phyloP scores from a whole-genome alignment of 352 stramenopile genomes.

The Saprolegnia parasitica region DNA sequence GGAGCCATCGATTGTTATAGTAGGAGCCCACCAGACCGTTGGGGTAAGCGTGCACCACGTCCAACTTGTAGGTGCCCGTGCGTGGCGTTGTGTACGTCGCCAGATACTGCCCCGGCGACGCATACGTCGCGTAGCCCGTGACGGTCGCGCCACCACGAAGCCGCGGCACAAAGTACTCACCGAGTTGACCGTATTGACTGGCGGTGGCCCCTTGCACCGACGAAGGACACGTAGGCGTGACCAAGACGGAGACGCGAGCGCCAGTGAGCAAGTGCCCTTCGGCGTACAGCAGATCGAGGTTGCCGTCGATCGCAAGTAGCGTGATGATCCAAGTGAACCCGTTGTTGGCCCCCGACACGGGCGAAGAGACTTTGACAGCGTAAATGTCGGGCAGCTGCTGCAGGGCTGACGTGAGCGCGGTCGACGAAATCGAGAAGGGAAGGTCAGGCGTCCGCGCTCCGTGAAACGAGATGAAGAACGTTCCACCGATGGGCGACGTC shows the following conservation, averaged over 20 bases:
- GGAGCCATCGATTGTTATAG: conserved; percentile 95
- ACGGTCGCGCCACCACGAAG: conserved; percentile 49
- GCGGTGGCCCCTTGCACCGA: conserved; percentile 37
- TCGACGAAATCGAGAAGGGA: conserved; percentile 49
- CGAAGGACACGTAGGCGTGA: conserved; percentile 43
- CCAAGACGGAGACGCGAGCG: conserved; percentile 38
- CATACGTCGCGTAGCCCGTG: conserved; percentile 58
- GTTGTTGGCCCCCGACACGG: conserved; percentile 38
- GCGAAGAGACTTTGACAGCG: conserved; percentile 49
- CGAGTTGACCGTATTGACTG: conserved; percentile 48
- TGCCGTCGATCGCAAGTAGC: conserved; percentile 64
- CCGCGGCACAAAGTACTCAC: conserved; percentile 63
- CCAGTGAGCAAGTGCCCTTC: conserved; percentile 76
- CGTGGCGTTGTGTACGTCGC: conserved; percentile 86
- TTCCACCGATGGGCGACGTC: conserved; percentile 56
- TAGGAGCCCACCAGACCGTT: conserved; percentile 89
- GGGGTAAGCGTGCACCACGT: conserved; percentile 63
- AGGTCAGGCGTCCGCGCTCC: conserved; percentile 68
- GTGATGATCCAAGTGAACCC: conserved; percentile 81
- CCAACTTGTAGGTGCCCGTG: conserved; percentile 80
- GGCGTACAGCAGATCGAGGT: conserved; percentile 63
- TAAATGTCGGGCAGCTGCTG: conserved; percentile 71
- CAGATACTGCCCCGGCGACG: conserved; percentile 69
- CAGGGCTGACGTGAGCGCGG: conserved; percentile 52
- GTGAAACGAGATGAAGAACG: conserved; percentile 80